Percentiles rank a stretch among this genome's conserved stretches.
Evolutionary conservation across 257 asterid genomes (phyloP).

Genomic region (Penstemon davidsonii): DNA sequence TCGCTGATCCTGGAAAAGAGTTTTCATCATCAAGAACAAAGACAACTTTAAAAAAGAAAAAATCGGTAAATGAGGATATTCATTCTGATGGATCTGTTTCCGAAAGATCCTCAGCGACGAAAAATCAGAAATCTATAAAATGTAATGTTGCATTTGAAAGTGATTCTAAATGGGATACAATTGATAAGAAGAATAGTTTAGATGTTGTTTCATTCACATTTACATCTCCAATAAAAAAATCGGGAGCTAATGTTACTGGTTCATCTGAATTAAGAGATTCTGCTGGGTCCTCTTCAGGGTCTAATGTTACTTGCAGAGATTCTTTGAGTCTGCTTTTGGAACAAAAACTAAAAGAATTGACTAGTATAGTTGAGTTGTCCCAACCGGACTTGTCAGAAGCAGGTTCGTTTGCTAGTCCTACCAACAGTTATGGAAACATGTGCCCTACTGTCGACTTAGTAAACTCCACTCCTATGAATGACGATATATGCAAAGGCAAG

Average conservation of each 20-base stretch:
- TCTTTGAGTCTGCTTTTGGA: constrained; percentile 87
- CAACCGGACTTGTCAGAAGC: constrained; percentile 48
- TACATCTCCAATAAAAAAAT: constrained; percentile 85
- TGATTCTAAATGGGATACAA: constrained; percentile 55
- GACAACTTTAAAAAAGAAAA: constrained; percentile 50
- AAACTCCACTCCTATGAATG: constrained; percentile 32
- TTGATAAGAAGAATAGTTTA: constrained; percentile 55
- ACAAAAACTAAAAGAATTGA: constrained; percentile 81
- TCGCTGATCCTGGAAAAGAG: constrained; percentile 62
- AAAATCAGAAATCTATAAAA: constrained; percentile 55
- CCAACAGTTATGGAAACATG: constrained; percentile 35
- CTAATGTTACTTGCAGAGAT: constrained; percentile 60
- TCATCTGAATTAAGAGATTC: constrained; percentile 39
- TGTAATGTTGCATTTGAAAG: constrained; percentile 52
- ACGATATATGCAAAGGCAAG: constrained; percentile 36
- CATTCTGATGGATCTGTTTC: constrained; percentile 40
- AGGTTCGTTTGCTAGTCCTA: constrained; percentile 40
- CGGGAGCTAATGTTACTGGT: constrained; percentile 44
- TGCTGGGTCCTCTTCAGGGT: constrained; percentile 48
- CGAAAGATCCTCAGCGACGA: constrained; percentile 27
- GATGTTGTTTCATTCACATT: constrained; percentile 97
- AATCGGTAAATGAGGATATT: constrained; percentile 32
- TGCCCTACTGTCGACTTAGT: constrained; percentile 30
- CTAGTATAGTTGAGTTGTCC: constrained; percentile 69
- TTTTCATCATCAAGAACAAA: constrained; percentile 45